Conservation (phyloP, 305 asterid species). For the Lippia alba region DNA sequence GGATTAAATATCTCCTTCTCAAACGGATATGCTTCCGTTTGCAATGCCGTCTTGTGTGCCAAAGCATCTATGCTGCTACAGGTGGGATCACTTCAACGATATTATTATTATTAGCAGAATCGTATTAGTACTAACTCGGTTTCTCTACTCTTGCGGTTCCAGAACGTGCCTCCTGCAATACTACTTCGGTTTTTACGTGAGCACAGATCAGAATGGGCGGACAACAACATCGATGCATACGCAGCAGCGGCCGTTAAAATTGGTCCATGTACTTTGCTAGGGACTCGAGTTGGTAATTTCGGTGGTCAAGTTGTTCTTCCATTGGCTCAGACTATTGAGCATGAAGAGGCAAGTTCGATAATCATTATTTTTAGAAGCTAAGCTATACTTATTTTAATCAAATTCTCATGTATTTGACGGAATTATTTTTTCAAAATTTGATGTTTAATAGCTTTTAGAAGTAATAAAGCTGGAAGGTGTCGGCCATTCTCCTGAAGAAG, state of each 20-base stretch:
- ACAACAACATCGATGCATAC: constrained; percentile 69
- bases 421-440: constrained; percentile 10
- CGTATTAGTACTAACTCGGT: constrained; percentile 3
- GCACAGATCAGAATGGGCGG: constrained; percentile 92
- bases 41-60: constrained; percentile 72
- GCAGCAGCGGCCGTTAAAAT: constrained; percentile 78
- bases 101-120: neutral
- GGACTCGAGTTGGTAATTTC: constrained; percentile 67
- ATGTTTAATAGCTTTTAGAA: constrained; percentile 72
- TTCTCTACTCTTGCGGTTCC: constrained; percentile 30
- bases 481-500: constrained; percentile 77
- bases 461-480: constrained; percentile 87
- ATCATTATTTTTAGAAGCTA: neutral
- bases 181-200: constrained; percentile 77
- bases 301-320: constrained; percentile 96
- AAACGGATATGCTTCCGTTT: constrained; percentile 66
- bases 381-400: neutral
- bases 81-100: constrained; percentile 39
- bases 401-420: constrained; percentile 3
- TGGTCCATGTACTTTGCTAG: constrained; percentile 74
- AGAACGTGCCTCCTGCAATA: constrained; percentile 86
- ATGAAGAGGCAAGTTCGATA: constrained; percentile 79
- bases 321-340: constrained; percentile 84
- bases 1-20: constrained; percentile 65
- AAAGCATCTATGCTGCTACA: constrained; percentile 90